A percentile compares a stretch with the other conserved stretches of the same genome.
These are phyloP conservation scores for Podila minutissima DNA, from an alignment of 192 early-diverging fungal genomes.

Conservation along the genomic window DNA sequence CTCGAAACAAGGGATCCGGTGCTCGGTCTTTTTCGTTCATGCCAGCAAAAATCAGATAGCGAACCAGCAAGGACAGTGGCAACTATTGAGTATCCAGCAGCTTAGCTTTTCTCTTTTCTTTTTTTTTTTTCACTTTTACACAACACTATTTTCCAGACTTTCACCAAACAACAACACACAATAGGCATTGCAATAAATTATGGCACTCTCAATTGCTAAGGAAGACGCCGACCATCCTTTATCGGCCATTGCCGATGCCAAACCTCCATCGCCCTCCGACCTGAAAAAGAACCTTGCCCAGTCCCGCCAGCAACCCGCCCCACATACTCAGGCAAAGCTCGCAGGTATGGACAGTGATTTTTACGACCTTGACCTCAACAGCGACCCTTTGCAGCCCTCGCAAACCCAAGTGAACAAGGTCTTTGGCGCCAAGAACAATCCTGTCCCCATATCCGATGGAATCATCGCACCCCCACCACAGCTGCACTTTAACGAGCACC, in stretches of 20 bases:
- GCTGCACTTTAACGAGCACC: neutral
- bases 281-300: neutral
- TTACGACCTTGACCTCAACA: constrained; percentile 4
- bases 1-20: too few species aligned
- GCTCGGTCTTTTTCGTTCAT: too few species aligned
- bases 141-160: too few species aligned
- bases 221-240: neutral
- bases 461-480: neutral
- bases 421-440: neutral
- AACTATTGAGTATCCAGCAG: too few species aligned
- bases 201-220: neutral
- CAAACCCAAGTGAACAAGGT: neutral
- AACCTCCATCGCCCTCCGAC: neutral
- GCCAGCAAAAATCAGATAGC: too few species aligned
- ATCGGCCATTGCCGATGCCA: neutral
- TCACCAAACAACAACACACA: neutral
- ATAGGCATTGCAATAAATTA: neutral
- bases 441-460: neutral
- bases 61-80: too few species aligned
- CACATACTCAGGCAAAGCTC: neutral
- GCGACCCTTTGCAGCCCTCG: neutral
- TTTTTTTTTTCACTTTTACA: too few species aligned
- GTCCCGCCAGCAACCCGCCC: neutral
- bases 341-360: neutral
- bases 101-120: too few species aligned